Conservation (phyloP, 192 early-diverging fungal species). For the Backusella sp. region DNA sequence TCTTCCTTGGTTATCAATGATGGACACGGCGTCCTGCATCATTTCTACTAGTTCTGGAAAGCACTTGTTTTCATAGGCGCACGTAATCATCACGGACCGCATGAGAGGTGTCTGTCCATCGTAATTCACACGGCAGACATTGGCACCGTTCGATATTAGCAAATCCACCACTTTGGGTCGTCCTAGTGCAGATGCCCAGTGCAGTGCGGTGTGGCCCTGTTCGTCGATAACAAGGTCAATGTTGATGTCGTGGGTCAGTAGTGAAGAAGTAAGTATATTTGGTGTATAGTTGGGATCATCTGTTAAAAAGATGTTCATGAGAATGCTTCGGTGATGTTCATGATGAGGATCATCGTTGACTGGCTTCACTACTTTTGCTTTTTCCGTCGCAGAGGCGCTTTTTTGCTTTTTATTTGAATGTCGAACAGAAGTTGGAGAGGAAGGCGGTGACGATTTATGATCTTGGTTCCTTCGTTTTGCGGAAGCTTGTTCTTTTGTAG, state of each 20-base stretch:
- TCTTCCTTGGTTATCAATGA: constrained; percentile 71
- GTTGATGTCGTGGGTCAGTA: constrained; percentile 54
- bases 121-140: constrained; percentile 68
- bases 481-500: constrained; percentile 45
- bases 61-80: constrained; percentile 74
- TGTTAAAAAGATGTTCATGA: constrained; percentile 85
- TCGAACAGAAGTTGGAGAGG: not conserved
- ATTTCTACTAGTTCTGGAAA: constrained; percentile 77
- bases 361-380: not conserved
- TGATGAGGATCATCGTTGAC: constrained; percentile 11
- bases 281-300: constrained; percentile 59
- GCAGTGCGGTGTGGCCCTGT: constrained; percentile 90
- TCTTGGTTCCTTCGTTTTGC: not conserved
- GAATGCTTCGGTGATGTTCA: constrained; percentile 68
- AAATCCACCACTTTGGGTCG: constrained; percentile 71
- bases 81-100: constrained; percentile 82
- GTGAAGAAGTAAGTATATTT: constrained; percentile 53
- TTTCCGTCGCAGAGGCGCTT: no score
- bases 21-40: constrained; percentile 68
- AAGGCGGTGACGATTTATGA: constrained; percentile 6
- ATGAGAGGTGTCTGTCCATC: constrained; percentile 88
- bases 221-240: constrained; percentile 89
- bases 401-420: not conserved
- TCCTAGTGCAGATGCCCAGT: constrained; percentile 94
- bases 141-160: constrained; percentile 74